Conservation (phyloP, 306 rosid species). For the Trifolium pratense region DNA sequence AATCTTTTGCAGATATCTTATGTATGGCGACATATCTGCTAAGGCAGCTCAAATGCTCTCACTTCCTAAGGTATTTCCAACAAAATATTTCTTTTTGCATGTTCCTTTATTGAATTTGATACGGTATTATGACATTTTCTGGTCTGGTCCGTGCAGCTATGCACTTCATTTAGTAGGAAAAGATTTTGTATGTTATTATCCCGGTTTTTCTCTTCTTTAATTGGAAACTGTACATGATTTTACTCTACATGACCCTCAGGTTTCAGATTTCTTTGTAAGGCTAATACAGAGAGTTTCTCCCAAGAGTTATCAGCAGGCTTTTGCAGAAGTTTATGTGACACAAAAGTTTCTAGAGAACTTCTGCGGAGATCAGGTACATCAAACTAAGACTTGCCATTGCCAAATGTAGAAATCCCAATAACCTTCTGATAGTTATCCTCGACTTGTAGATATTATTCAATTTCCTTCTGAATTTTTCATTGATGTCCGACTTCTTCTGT, state of each 20-base stretch:
- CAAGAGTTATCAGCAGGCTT: conserved; percentile 95
- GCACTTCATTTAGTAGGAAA: no score
- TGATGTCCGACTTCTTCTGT: conserved; percentile 14
- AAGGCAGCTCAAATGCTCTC: conserved; percentile 94
- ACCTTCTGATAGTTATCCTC: conserved; percentile 8
- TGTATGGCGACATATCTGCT: conserved; percentile 80
- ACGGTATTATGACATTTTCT: not conserved
- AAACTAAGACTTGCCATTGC: conserved; percentile 28
- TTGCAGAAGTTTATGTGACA: conserved; percentile 82
- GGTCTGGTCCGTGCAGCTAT: no score
- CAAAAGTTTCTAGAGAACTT: conserved; percentile 85
- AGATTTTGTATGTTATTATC: not conserved
- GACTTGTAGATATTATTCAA: not conserved
- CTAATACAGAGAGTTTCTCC: conserved; percentile 96
- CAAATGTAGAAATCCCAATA: conserved; percentile 24
- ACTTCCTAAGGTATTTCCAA: conserved; percentile 68
- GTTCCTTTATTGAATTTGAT: conserved; percentile 4
- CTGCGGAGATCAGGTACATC: conserved; percentile 88
- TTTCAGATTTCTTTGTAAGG: conserved; percentile 86
- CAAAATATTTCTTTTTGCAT: not conserved
- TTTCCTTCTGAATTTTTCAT: conserved; percentile 6
- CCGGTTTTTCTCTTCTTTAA: conserved; percentile 13
- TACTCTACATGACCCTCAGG: conserved; percentile 53
- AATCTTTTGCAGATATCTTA: conserved; percentile 69
- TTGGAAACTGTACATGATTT: conserved; percentile 22